Conservation (phyloP, 495 filamentous ascomycete species). For the Podospora anserina region DNA sequence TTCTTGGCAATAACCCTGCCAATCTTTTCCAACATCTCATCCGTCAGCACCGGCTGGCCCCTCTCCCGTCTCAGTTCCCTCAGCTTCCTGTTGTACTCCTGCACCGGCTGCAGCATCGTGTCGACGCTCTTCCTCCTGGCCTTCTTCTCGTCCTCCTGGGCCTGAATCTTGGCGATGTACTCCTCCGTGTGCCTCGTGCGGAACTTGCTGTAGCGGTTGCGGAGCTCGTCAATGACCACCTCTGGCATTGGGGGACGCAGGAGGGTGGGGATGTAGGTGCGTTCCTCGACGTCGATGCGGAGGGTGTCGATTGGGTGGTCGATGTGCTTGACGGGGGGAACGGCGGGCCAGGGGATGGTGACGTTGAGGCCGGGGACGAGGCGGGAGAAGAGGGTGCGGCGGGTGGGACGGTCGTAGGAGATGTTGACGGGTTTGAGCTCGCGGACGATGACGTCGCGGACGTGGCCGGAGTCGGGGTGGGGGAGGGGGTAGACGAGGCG, state of each 20-base stretch:
- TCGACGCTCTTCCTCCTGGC: slow-evolving; percentile 51
- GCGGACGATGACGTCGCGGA: slow-evolving; percentile 70
- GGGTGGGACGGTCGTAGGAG: slow-evolving; percentile 44
- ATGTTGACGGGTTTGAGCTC: slow-evolving; percentile 53
- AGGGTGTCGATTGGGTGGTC: slow-evolving; percentile 67
- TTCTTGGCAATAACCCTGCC: slow-evolving; percentile 63
- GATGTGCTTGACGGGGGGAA: slow-evolving; percentile 42
- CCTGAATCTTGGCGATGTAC: slow-evolving; percentile 60
- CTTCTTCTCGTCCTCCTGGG: slow-evolving; percentile 59
- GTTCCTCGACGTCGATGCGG: slow-evolving; percentile 68
- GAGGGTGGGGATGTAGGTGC: slow-evolving; percentile 72
- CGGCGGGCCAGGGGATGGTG: slow-evolving; percentile 70
- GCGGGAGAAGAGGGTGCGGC: slow-evolving; percentile 45
- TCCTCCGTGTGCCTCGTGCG: slow-evolving; percentile 72
- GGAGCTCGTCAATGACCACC: slow-evolving; percentile 78
- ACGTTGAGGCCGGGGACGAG: slow-evolving; percentile 59
- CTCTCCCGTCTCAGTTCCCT: slow-evolving; percentile 41
- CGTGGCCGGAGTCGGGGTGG: slow-evolving; percentile 59
- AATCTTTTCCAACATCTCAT: slow-evolving; percentile 62
- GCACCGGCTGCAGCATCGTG: slow-evolving; percentile 52
- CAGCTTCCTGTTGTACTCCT: slow-evolving; percentile 49
- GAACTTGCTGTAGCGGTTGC: slow-evolving; percentile 81
- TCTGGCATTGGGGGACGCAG: slow-evolving; percentile 73
- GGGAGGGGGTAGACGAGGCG: slow-evolving; percentile 74
- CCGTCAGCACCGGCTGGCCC: slow-evolving; percentile 51